These are phyloP conservation scores for Chrysanthemum lavandulifolium DNA, from an alignment of 129 eudicot genomes.

Conservation along the genomic window DNA sequence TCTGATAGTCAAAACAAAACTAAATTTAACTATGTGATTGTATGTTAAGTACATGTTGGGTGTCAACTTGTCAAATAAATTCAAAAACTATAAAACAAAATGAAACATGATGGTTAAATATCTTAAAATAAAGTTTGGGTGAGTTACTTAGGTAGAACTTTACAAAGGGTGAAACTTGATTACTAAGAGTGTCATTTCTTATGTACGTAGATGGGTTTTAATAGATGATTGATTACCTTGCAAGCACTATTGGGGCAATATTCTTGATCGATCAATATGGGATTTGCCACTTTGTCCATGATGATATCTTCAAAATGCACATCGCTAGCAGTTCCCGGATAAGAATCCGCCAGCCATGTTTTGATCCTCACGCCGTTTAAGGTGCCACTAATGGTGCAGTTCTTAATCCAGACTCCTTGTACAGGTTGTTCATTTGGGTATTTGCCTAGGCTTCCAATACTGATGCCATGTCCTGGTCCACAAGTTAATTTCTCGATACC, in stretches of 20 bases:
- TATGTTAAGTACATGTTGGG: no score
- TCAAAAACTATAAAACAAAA: no score
- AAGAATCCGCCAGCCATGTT: slow-evolving; percentile 40
- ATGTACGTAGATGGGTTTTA: neutral
- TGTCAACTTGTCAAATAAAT: no score
- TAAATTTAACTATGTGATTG: neutral
- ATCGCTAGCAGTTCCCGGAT: slow-evolving; percentile 16
- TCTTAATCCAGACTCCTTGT: slow-evolving; percentile 37
- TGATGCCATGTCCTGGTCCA: slow-evolving; percentile 71
- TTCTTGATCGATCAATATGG: slow-evolving; percentile 59
- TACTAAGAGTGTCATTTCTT: neutral
- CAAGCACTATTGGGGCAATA: slow-evolving; percentile 45
- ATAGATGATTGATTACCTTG: slow-evolving; percentile 10
- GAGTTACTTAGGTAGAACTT: no score
- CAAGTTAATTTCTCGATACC: slow-evolving; percentile 38
- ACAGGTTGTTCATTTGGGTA: slow-evolving; percentile 41
- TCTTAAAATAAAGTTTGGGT: no score
- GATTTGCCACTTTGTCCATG: slow-evolving; percentile 45
- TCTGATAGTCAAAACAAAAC: neutral
- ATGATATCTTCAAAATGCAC: slow-evolving; percentile 53
- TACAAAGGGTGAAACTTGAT: no score
- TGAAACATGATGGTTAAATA: no score
- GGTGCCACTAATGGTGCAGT: slow-evolving; percentile 43
- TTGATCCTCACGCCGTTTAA: slow-evolving; percentile 51
- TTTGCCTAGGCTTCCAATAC: slow-evolving; percentile 63